A percentile compares a stretch with the other conserved stretches of the same genome.
These are phyloP conservation scores for Sordaria brevicollis DNA, from an alignment of 495 filamentous ascomycete genomes.

Conservation along the genomic window DNA sequence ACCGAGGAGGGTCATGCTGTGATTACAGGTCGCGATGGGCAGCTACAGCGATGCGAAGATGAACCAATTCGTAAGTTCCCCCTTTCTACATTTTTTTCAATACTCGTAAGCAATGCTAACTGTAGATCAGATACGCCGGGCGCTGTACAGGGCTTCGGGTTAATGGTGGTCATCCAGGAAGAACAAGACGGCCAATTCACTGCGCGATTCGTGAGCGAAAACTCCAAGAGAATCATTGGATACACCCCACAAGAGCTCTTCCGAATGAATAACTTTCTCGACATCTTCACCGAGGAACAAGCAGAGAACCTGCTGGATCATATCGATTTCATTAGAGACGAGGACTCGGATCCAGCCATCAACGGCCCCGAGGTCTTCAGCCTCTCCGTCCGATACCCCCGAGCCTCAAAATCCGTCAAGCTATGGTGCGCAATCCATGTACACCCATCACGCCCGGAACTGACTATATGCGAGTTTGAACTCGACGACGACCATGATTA, in stretches of 20 bases:
- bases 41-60: constrained; percentile 74
- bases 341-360: constrained; percentile 55
- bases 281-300: constrained; percentile 76
- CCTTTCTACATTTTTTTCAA: background rate
- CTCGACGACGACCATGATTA: constrained; percentile 68
- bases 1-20: constrained; percentile 78
- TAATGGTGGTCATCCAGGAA: constrained; percentile 68
- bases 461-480: constrained; percentile 89
- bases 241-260: constrained; percentile 75
- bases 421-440: constrained; percentile 88
- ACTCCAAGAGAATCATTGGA: constrained; percentile 65
- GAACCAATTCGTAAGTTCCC: constrained; percentile 58
- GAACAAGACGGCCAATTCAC: constrained; percentile 53
- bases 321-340: constrained; percentile 75
- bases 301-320: constrained; percentile 74
- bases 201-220: constrained; percentile 80
- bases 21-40: constrained; percentile 66
- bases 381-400: constrained; percentile 51
- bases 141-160: constrained; percentile 78
- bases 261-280: constrained; percentile 59
- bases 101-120: background rate
- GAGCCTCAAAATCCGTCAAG: constrained; percentile 41
- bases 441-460: constrained; percentile 49
- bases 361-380: constrained; percentile 87
- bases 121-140: constrained; percentile 53